Evolutionary conservation across 2,329 filamentous ascomycete species (phyloP).

Genomic region (Ophiostoma fasciatum): DNA sequence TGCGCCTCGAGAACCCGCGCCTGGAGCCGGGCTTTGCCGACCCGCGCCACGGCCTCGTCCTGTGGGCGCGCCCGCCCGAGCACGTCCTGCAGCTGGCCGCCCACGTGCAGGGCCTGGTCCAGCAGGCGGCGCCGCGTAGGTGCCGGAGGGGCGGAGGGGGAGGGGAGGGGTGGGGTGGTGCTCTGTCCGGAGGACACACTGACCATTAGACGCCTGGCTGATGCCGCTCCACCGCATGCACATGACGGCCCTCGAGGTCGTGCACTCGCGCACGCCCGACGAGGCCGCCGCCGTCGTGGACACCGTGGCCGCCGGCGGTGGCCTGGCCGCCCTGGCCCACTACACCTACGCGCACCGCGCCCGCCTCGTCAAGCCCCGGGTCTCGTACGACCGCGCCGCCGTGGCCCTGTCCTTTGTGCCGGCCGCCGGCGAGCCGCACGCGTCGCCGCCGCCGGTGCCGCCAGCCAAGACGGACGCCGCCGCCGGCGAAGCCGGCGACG

Average conservation of each 20-base stretch:
- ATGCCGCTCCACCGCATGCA: slow-evolving; percentile 71
- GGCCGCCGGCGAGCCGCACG: slow-evolving; percentile 45
- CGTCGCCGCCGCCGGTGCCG: slow-evolving; percentile 26
- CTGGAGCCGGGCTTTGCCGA: slow-evolving; percentile 59
- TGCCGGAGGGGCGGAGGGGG: too few species aligned
- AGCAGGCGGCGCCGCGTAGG: slow-evolving; percentile 54
- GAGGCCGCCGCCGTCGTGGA: slow-evolving; percentile 52
- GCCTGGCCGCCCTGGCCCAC: slow-evolving; percentile 45
- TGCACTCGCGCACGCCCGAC: slow-evolving; percentile 57
- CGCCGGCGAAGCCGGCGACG: slow-evolving; percentile 31
- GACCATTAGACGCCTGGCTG: slow-evolving; percentile 70
- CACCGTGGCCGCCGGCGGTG: slow-evolving; percentile 24
- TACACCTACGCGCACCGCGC: slow-evolving; percentile 48
- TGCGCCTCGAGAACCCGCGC: slow-evolving; percentile 48
- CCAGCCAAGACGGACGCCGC: slow-evolving; percentile 15
- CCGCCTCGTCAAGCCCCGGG: slow-evolving; percentile 63
- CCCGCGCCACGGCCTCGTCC: slow-evolving; percentile 64
- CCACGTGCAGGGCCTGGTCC: slow-evolving; percentile 53
- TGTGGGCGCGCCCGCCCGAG: slow-evolving; percentile 74
- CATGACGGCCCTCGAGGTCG: slow-evolving; percentile 71
- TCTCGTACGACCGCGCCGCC: slow-evolving; percentile 76
- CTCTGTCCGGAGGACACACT: neutral
- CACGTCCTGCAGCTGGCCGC: slow-evolving; percentile 53
- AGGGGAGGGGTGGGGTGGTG: too few species aligned
- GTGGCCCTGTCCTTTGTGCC: slow-evolving; percentile 80